Evolutionary conservation across 371 early-diverging fungal species (phyloP), one percentile per base, ranked within the genome.

Genomic region (Apophysomyces variabilis): DNA sequence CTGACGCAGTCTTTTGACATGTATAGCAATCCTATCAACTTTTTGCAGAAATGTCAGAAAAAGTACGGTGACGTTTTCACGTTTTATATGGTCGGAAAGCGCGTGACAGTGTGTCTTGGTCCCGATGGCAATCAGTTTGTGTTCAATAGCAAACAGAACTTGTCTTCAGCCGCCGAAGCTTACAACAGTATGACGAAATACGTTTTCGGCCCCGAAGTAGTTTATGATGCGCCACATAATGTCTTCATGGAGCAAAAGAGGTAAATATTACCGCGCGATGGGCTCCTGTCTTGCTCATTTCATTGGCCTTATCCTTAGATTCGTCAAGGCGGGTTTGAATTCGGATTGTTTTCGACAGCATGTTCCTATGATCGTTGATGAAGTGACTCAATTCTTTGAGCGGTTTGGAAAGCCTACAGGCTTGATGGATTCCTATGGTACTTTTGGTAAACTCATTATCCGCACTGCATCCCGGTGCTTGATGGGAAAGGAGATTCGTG

Each of bases 191-290:
- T 98, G 84, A 98, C 98, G 12, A 94, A 91, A 56, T 95, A 95
- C 18, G 97, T 97, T 38, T 98, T 98, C 82, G 99, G 99, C 60
- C 85, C 82, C 67, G 95, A 92, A 38, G 97, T 97, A 37, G 97
- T 97, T n/a, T 98, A 97, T 82, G 99, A 97, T 82, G 94, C 94
- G 58, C 92, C 92, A 32, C 96, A 97, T 80, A 72, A 86, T 64
- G 83, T 93, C 61, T 90, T 98, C 70, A 96, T 98, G 95, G 97
- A 98, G 77, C 98, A 98, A 82, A 98, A 98, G 83, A 92, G 83
- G 90, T 89, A 79, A 45, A 62, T 7, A 11, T 5, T 13, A 41
- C 13, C 7, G 54, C 21, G 9, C 3, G 54, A 46, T 14, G 8
- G n/a, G 39, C 60, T 21, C 45, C 12, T 3, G 39, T 63, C 37